These are phyloP conservation scores for Heliophila coronopifolia DNA, from an alignment of 441 rosid species.

Conservation along the genomic window DNA sequence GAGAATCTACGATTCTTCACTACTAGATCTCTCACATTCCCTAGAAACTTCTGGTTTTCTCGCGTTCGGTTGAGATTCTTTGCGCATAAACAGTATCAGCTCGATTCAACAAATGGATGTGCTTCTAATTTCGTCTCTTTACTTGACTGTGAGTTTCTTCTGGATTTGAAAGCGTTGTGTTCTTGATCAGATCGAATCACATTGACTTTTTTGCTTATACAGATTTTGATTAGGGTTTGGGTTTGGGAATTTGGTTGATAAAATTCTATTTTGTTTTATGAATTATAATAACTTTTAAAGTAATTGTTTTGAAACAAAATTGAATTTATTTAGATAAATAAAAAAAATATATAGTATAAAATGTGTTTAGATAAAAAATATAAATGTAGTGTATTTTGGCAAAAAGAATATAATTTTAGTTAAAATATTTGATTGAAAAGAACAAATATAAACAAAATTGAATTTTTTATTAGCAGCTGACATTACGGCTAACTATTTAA, in stretches of 20 bases:
- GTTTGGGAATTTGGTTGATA: not conserved
- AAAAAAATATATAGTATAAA: no score
- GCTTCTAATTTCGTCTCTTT: constrained; percentile 38
- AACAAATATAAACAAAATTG: no score
- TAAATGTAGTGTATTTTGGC: no score
- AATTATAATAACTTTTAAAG: no score
- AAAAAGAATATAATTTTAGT: no score
- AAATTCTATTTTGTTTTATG: not conserved
- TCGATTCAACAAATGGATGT: constrained; percentile 54
- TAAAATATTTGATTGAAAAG: no score
- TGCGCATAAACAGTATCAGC: constrained; percentile 37
- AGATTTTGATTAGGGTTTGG: not conserved
- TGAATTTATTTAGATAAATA: no score
- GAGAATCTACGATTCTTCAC: constrained; percentile 28
- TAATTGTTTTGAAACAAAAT: no score
- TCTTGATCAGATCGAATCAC: not conserved
- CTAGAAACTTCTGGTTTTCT: constrained; percentile 39
- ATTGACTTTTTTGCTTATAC: no score
- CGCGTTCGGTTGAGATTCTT: constrained; percentile 36
- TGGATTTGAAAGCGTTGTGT: not conserved
- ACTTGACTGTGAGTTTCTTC: constrained; percentile 48
- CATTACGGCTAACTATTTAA: no score
- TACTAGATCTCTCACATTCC: constrained; percentile 30
- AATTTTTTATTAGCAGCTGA: no score
- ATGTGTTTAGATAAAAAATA: no score